Base-by-base conservation (phyloP, 2,329 filamentous ascomycete genomes). In the Fusarium mundagurra region DNA sequence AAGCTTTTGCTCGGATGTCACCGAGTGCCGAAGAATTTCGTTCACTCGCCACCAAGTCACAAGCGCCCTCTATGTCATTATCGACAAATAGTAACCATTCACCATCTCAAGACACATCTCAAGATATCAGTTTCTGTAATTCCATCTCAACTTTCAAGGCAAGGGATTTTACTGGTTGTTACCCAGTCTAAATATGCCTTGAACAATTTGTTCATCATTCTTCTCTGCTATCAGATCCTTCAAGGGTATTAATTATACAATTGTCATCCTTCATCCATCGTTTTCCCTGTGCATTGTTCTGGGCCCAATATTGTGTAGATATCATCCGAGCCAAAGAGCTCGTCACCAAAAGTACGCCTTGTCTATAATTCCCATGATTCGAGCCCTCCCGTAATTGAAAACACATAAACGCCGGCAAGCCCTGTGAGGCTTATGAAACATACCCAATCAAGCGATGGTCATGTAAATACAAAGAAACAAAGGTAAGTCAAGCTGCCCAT, bases 181-280 rank as follows among this genome's bases (percentile, higher is more conserved):
- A 29, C 8, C 22, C 24, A 41, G 34, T 41, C 33, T 55, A 20
- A n/a, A 41, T n/a, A 29, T 29, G n/a, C 34, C 14, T 29, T n/a
- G 24, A 29, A 43, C 62, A 50, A 50, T 24, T 58, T 33, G 58
- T 41, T 63, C 36, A 55, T 61, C 53, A 53, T 65, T 20, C 38
- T 64, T 48, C 66, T 64, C 48, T 29, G 36, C 29, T 58, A 55
- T 67, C 67, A 55, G 67, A 65, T 69, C 44, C 69, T 75, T 61
- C 57, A 57, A 59, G 72, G 76, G 73, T 78, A 78, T 78, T 75
- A 74, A 68, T 68, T 69, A 34, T 77, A 77, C 75, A 77, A 71
- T 39, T 62, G 62, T 70, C 61, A 55, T 71, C 44, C 50, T 61
- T 64, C 50, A 39, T 67, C 67, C 58, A 44, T 63, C 50, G 31